Evolutionary conservation across 2,329 filamentous ascomycete genomes (phyloP).

Genomic region (Paraconiothyrium brasiliense): DNA sequence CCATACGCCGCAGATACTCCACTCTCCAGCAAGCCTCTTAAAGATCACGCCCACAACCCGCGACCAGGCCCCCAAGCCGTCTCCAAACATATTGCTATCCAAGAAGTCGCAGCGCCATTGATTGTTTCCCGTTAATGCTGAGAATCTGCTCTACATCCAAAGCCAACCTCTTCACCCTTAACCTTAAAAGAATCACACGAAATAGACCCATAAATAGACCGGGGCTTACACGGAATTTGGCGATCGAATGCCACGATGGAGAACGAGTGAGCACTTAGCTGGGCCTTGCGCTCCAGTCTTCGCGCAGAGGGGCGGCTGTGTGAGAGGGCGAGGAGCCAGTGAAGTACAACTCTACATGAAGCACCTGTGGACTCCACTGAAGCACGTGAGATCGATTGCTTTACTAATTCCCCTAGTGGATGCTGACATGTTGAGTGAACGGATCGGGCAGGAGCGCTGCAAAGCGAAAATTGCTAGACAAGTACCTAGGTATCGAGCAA

Average conservation of each 20-base stretch:
- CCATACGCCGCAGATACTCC: background rate
- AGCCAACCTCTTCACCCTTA: background rate
- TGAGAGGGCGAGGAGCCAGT: too few species aligned
- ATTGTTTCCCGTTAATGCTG: background rate
- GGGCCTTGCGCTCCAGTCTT: too few species aligned
- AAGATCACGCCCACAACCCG: background rate
- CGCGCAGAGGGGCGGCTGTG: too few species aligned
- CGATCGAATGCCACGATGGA: background rate
- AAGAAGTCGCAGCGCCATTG: background rate
- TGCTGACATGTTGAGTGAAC: too few species aligned
- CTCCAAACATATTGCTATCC: background rate
- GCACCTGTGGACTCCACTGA: too few species aligned
- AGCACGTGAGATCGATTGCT: too few species aligned
- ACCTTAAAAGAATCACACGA: background rate
- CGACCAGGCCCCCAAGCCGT: background rate
- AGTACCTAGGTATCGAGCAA: too few species aligned
- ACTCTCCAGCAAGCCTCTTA: background rate
- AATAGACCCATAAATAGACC: background rate
- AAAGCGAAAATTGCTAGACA: too few species aligned
- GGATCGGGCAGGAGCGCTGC: too few species aligned
- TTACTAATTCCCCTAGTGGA: too few species aligned
- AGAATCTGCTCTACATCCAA: background rate
- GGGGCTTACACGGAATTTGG: background rate
- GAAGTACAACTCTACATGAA: too few species aligned
- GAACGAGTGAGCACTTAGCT: too few species aligned